Conservation (phyloP, 140 eudicot species). For the Erigeron philadelphicus region DNA sequence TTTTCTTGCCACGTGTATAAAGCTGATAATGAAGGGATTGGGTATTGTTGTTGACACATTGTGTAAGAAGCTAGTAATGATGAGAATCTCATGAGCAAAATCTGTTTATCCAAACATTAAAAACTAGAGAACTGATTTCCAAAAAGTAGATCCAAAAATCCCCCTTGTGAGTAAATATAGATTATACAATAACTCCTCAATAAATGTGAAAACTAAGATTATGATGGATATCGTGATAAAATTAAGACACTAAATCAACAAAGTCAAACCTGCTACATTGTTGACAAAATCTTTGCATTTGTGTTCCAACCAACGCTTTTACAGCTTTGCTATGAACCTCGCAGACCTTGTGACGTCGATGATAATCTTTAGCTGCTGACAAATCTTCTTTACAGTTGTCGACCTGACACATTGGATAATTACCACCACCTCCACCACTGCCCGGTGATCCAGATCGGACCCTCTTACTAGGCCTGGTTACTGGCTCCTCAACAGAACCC, state of each 20-base stretch:
- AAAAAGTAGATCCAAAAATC: background rate
- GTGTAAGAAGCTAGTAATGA: background rate
- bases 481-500: constrained; percentile 48
- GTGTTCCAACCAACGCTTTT: constrained; percentile 83
- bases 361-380: constrained; percentile 84
- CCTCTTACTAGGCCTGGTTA: constrained; percentile 59
- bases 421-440: constrained; percentile 34
- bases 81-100: background rate
- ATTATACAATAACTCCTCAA: constrained; percentile 2
- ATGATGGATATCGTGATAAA: background rate
- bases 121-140: background rate
- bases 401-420: constrained; percentile 85
- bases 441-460: constrained; percentile 91
- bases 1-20: background rate
- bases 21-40: background rate
- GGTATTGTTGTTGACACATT: no score
- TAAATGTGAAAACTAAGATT: background rate
- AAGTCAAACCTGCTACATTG: constrained; percentile 88
- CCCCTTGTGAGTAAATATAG: constrained; percentile 1
- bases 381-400: constrained; percentile 88
- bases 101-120: background rate
- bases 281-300: constrained; percentile 97
- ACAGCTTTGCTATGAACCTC: constrained; percentile 85
- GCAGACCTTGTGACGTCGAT: constrained; percentile 92
- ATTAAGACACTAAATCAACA: constrained; percentile 18